phyloP scores from a whole-genome alignment of 805 yeast genomes.

The Ogataea trehaloabstinens region DNA sequence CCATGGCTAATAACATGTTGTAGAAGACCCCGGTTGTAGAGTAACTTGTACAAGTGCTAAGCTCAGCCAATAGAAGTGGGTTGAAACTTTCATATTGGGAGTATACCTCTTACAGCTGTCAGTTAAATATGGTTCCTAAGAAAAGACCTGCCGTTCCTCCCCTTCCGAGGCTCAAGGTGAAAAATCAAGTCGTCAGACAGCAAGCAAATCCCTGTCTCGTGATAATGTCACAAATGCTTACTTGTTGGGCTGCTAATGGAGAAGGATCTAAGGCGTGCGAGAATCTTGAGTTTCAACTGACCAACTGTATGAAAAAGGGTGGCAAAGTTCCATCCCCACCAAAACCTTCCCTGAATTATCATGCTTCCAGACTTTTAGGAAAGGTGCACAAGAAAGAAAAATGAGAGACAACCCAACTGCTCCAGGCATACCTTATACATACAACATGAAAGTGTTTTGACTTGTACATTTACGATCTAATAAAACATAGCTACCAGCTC shows the following conservation, averaged over 20 bases:
- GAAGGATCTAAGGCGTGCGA: slow-evolving; percentile 73
- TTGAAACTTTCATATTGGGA: too few relatives aligned
- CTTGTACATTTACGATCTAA: background rate
- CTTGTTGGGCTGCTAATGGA: slow-evolving; percentile 96
- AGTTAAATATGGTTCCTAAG: slow-evolving; percentile 21
- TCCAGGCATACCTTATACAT: background rate
- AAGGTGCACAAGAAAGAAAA: slow-evolving; percentile 43
- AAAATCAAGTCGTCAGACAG: slow-evolving; percentile 57
- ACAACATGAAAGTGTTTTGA: too few relatives aligned
- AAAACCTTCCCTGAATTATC: slow-evolving; percentile 50
- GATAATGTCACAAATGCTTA: slow-evolving; percentile 77
- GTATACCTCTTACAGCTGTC: too few relatives aligned
- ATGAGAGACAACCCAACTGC: slow-evolving; percentile 8
- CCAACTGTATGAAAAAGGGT: slow-evolving; percentile 63
- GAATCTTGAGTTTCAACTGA: slow-evolving; percentile 64
- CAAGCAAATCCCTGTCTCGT: slow-evolving; percentile 72
- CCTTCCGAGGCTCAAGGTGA: slow-evolving; percentile 68
- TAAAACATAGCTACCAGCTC: background rate
- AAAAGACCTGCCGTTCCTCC: slow-evolving; percentile 52
- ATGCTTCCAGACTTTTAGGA: slow-evolving; percentile 54
- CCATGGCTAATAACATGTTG: too few relatives aligned
- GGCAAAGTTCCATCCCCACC: slow-evolving; percentile 34
- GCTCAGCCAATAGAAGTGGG: too few relatives aligned
- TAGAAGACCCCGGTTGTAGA: too few relatives aligned
- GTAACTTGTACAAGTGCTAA: too few relatives aligned